Conservation (phyloP, 2,329 filamentous ascomycete genomes). For the Zopfia rhizophila region DNA sequence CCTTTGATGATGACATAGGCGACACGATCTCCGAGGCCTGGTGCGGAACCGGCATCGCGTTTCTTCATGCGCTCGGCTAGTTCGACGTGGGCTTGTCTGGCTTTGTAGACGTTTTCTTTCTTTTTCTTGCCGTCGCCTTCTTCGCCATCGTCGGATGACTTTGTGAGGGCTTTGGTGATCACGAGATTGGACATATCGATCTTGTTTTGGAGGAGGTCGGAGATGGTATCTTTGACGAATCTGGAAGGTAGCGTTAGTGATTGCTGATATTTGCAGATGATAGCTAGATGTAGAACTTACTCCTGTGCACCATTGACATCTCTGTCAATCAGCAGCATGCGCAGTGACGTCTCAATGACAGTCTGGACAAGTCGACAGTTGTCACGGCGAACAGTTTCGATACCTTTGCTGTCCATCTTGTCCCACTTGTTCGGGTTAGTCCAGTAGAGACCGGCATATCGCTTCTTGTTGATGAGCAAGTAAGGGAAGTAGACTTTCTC, state of each 20-base stretch:
- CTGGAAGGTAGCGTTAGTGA: constrained; percentile 63
- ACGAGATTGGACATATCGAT: constrained; percentile 99
- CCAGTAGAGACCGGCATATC: constrained; percentile 98
- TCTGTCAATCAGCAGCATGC: constrained; percentile 94
- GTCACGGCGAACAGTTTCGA: constrained; percentile 96
- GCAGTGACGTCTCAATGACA: constrained; percentile 94
- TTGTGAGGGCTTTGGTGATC: constrained; percentile 96
- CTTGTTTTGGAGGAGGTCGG: constrained; percentile 95
- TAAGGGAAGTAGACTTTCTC: constrained; percentile 99
- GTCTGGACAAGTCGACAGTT: constrained; percentile 96
- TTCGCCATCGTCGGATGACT: constrained; percentile 58
- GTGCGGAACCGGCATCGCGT: constrained; percentile 93
- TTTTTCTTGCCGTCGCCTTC: constrained; percentile 26
- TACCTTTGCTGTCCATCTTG: constrained; percentile 99
- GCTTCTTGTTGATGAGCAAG: constrained; percentile 99
- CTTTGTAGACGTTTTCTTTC: constrained; percentile 76
- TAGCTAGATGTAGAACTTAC: constrained; percentile 65
- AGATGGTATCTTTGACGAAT: constrained; percentile 96
- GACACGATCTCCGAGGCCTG: constrained; percentile 91
- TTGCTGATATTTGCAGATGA: too few species aligned
- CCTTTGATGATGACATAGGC: constrained; percentile 98
- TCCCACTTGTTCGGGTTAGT: constrained; percentile 94
- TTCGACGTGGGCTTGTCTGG: constrained; percentile 95
- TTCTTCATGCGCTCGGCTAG: constrained; percentile 97
- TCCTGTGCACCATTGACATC: constrained; percentile 92